phyloP scores from a whole-genome alignment of 108 stramenopile genomes.

The Cyclotella cryptica region DNA sequence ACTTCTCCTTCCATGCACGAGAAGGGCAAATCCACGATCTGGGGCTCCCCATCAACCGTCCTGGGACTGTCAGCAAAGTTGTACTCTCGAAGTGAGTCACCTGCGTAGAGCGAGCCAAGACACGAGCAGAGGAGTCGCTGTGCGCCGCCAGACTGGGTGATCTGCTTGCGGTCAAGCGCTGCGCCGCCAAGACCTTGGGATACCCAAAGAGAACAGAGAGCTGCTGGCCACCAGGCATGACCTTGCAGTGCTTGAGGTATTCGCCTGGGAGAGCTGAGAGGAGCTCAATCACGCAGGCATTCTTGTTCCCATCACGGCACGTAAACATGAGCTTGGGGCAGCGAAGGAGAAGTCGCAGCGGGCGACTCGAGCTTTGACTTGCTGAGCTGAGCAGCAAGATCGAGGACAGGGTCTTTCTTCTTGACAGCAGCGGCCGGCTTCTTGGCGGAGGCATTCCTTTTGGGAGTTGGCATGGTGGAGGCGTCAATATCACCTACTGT shows the following conservation, averaged over 20 bases:
- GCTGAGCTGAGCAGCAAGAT: neutral
- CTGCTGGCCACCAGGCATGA: neutral
- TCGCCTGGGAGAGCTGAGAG: neutral
- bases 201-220: constrained; percentile 1
- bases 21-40: no score
- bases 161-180: neutral
- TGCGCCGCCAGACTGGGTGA: neutral
- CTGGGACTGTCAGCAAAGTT: neutral
- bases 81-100: neutral
- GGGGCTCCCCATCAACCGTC: neutral
- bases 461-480: neutral
- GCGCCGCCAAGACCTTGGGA: neutral
- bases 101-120: neutral
- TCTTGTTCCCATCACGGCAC: neutral
- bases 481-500: neutral
- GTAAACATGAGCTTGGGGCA: constrained; percentile 6
- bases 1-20: no score
- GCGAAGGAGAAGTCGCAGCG: neutral
- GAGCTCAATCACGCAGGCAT: neutral
- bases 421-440: no score
- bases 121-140: neutral
- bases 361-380: neutral
- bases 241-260: neutral
- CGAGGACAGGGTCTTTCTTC: neutral
- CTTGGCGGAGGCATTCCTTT: neutral